Evolutionary conservation across 1,284 basidiomycete species (phyloP).

Genomic region (Coniferiporia sulphurascens): DNA sequence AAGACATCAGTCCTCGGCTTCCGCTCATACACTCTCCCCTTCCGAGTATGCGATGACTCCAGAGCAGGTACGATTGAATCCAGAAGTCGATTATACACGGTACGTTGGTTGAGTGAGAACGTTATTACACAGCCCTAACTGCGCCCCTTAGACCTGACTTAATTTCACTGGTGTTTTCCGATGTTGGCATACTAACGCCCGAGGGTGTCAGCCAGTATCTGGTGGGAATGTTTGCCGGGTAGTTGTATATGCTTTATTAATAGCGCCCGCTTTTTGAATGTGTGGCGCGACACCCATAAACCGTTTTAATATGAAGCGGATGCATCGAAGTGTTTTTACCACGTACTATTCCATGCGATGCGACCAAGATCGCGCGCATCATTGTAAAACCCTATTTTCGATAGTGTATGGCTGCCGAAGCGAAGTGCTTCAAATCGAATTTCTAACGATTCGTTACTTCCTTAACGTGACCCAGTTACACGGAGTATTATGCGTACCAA

Average conservation of each 20-base stretch:
- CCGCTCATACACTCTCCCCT: constrained; percentile 23
- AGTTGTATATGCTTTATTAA: constrained; percentile 18
- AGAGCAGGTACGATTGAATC: constrained; percentile 72
- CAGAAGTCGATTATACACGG: constrained; percentile 82
- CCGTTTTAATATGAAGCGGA: not conserved
- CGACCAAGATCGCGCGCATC: not conserved
- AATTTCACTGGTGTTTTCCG: constrained; percentile 87
- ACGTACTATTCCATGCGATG: not conserved
- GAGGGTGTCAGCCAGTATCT: constrained; percentile 89
- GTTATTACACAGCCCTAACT: constrained; percentile 11
- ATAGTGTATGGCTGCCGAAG: no score
- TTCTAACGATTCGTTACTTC: no score
- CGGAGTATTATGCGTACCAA: no score
- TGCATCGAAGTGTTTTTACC: not conserved
- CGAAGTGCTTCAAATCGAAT: no score
- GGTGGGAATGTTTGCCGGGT: constrained; percentile 85
- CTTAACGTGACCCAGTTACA: no score
- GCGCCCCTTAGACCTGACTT: constrained; percentile 62
- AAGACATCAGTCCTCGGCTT: constrained; percentile 11
- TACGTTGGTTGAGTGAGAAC: constrained; percentile 26
- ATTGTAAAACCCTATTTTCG: no score
- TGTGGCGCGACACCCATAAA: not conserved
- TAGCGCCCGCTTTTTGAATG: not conserved
- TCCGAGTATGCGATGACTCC: constrained; percentile 49
- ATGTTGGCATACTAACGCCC: constrained; percentile 88